phyloP scores from a whole-genome alignment of 1,284 basidiomycete species.

The Boletus nobilissimus region DNA sequence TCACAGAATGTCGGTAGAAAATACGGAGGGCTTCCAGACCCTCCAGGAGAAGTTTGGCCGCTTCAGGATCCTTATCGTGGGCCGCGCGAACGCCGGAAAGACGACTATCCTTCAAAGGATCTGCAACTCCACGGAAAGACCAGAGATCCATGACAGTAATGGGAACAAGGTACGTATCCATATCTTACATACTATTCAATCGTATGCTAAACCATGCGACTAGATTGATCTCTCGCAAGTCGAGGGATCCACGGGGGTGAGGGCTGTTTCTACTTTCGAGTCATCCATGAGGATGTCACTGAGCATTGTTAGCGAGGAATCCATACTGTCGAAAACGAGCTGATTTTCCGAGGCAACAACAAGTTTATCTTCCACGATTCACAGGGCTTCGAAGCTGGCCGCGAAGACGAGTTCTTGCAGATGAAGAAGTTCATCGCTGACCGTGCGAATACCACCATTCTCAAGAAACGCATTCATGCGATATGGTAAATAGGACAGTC shows the following conservation, averaged over 20 bases:
- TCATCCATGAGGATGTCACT: neutral
- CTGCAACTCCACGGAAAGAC: constrained; percentile 18
- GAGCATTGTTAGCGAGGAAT: neutral
- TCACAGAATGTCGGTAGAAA: neutral
- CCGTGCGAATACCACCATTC: neutral
- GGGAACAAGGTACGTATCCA: neutral
- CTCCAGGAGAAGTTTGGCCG: constrained; percentile 6
- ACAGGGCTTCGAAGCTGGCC: constrained; percentile 1
- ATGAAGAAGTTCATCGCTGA: constrained; percentile 4
- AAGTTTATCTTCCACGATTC: constrained; percentile 9
- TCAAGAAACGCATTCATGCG: constrained; percentile 5
- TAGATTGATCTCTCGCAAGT: constrained; percentile 8
- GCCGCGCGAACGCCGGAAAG: constrained; percentile 23
- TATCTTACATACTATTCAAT: neutral
- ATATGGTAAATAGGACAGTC: neutral
- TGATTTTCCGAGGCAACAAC: neutral
- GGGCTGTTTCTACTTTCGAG: neutral
- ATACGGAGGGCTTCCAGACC: neutral
- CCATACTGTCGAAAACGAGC: neutral
- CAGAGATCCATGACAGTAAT: constrained; percentile 13
- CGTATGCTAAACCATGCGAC: neutral
- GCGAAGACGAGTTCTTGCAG: neutral
- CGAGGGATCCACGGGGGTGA: neutral
- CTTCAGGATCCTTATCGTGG: constrained; percentile 8
- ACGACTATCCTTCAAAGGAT: constrained; percentile 24